These are phyloP conservation scores for Lentinula sp. DNA, from an alignment of 768 basidiomycete species.

Conservation along the genomic window DNA sequence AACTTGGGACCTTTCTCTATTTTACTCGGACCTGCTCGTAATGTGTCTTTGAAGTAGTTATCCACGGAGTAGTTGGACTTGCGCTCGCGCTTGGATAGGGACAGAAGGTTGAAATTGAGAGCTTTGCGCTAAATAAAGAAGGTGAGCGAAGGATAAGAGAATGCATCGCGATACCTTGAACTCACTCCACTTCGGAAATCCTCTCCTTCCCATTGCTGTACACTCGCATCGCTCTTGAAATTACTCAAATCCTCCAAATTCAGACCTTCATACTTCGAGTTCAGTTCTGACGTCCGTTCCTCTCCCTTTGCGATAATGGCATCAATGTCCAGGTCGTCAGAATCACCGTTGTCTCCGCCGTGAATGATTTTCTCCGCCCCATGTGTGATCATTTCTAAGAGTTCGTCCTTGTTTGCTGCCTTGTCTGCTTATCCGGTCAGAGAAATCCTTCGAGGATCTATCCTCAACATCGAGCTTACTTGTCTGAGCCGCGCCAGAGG, in stretches of 20 bases:
- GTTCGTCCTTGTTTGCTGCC: slow-evolving; percentile 93
- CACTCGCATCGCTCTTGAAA: slow-evolving; percentile 90
- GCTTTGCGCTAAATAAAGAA: slow-evolving; percentile 45
- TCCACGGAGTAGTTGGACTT: slow-evolving; percentile 95
- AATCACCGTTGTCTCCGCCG: slow-evolving; percentile 54
- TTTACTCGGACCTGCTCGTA: slow-evolving; percentile 76
- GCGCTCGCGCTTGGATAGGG: slow-evolving; percentile 89
- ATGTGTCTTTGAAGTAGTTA: slow-evolving; percentile 89
- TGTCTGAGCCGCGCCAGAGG: slow-evolving; percentile 69
- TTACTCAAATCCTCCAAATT: slow-evolving; percentile 94
- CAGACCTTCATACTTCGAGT: slow-evolving; percentile 86
- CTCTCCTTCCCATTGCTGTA: slow-evolving; percentile 95
- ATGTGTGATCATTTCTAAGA: slow-evolving; percentile 97
- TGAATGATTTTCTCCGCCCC: slow-evolving; percentile 97
- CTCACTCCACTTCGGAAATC: slow-evolving; percentile 77
- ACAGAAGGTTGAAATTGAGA: slow-evolving; percentile 72
- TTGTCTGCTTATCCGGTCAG: slow-evolving; percentile 39
- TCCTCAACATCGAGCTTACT: background rate
- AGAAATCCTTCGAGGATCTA: background rate
- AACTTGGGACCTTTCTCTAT: slow-evolving; percentile 76
- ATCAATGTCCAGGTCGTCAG: slow-evolving; percentile 64
- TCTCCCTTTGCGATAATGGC: slow-evolving; percentile 90
- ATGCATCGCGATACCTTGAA: background rate
- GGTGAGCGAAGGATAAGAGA: background rate
- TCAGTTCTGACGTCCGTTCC: slow-evolving; percentile 82